These are phyloP conservation scores for Phytomonas francai DNA, from an alignment of 208 protist genomes.

Conservation along the genomic window DNA sequence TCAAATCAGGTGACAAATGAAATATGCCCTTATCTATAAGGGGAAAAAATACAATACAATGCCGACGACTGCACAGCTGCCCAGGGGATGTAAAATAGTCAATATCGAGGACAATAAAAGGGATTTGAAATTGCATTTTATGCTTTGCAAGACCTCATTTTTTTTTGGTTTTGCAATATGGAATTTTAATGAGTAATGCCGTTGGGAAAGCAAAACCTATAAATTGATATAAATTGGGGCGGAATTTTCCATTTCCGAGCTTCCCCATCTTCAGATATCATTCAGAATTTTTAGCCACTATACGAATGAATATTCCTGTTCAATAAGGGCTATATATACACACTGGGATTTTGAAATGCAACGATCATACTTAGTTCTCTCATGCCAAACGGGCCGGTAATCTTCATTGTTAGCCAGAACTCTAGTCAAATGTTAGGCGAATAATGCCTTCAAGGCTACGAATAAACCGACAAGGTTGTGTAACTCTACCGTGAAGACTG, in stretches of 20 bases:
- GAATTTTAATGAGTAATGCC: not conserved
- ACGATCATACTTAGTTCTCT: conserved; percentile 9
- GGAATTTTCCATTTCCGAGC: too few species aligned
- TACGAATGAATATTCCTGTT: not conserved
- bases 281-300: not conserved
- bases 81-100: not conserved
- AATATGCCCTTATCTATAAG: too few species aligned
- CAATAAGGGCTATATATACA: not conserved
- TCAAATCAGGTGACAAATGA: too few species aligned
- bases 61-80: not conserved
- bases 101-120: not conserved
- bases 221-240: not conserved
- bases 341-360: not conserved
- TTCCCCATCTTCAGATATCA: not conserved
- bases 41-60: not conserved
- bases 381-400: conserved; percentile 23
- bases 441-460: conserved; percentile 93
- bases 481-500: conserved; percentile 93
- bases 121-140: not conserved
- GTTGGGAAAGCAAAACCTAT: not conserved
- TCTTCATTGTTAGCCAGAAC: conserved; percentile 56
- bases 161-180: not conserved
- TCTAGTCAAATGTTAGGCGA: conserved; percentile 86
- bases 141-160: not conserved
- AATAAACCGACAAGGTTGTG: conserved; percentile 94